phyloP scores from a whole-genome alignment of 805 yeast genomes.

The Saturnispora saitoi region DNA sequence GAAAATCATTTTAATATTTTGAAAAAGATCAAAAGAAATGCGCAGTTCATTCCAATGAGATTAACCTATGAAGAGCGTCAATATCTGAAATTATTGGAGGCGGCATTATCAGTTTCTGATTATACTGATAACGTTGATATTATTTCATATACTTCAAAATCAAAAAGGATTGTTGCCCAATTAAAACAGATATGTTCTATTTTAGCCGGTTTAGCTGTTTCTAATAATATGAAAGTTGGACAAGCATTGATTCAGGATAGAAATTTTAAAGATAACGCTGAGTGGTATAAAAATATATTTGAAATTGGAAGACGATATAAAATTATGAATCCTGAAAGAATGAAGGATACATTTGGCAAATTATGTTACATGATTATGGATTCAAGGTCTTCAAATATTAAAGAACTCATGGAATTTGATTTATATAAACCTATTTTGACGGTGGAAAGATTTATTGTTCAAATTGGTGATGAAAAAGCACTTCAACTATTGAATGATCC shows the following conservation, averaged over 20 bases:
- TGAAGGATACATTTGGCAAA: slow-evolving; percentile 74
- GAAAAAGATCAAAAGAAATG: slow-evolving; percentile 34
- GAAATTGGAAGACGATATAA: slow-evolving; percentile 77
- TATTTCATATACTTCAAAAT: slow-evolving; percentile 53
- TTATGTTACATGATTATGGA: slow-evolving; percentile 82
- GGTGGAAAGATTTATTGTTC: slow-evolving; percentile 28
- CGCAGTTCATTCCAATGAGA: slow-evolving; percentile 60
- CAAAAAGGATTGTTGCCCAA: slow-evolving; percentile 65
- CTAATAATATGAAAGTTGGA: slow-evolving; percentile 66
- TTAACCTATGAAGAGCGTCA: slow-evolving; percentile 62
- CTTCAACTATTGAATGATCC: slow-evolving; percentile 47
- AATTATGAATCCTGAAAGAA: slow-evolving; percentile 75
- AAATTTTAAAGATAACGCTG: slow-evolving; percentile 59
- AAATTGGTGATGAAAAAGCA: slow-evolving; percentile 26
- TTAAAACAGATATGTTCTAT: slow-evolving; percentile 71
- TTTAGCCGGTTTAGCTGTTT: slow-evolving; percentile 68
- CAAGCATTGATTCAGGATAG: slow-evolving; percentile 54
- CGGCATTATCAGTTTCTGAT: slow-evolving; percentile 71
- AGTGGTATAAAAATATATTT: slow-evolving; percentile 63
- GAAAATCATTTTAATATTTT: slow-evolving; percentile 19
- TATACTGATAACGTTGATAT: slow-evolving; percentile 76
- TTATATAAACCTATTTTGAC: slow-evolving; percentile 65
- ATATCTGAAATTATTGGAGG: slow-evolving; percentile 55
- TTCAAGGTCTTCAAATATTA: slow-evolving; percentile 63
- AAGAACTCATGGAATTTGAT: slow-evolving; percentile 66